Conservation (phyloP, 2,329 filamentous ascomycete genomes). For the Parasarocladium wereldwijsianum region DNA sequence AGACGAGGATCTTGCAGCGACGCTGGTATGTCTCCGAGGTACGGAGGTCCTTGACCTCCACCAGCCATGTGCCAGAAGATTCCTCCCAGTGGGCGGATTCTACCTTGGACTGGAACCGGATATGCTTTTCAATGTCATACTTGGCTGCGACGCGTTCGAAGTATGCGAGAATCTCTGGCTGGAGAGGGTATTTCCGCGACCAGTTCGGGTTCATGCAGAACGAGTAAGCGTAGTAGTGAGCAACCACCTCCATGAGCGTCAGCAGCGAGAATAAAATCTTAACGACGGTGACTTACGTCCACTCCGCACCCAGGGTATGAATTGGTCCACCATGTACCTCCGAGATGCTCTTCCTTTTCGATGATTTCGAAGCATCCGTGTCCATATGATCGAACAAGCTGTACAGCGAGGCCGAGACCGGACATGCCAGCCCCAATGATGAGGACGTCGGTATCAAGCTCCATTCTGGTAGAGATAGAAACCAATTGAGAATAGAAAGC, state of each 20-base stretch:
- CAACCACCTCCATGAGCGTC: not conserved
- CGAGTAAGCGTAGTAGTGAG: constrained; percentile 7
- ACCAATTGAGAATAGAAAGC: no score
- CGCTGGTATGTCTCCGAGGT: constrained; percentile 5
- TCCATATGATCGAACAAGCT: constrained; percentile 8
- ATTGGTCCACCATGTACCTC: constrained; percentile 2
- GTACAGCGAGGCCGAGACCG: constrained; percentile 12
- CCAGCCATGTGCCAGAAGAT: constrained; percentile 8
- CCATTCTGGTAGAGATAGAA: no score
- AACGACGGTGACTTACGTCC: constrained; percentile 1
- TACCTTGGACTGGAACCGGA: constrained; percentile 9
- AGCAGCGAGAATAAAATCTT: not conserved
- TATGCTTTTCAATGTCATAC: constrained; percentile 10
- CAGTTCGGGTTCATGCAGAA: constrained; percentile 7
- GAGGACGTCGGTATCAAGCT: constrained; percentile 10
- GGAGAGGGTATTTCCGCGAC: constrained; percentile 4
- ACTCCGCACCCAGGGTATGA: constrained; percentile 3
- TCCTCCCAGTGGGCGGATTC: constrained; percentile 9
- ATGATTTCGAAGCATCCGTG: constrained; percentile 10
- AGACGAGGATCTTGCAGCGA: constrained; percentile 9
- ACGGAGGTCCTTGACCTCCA: constrained; percentile 6
- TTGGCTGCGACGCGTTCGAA: constrained; percentile 12
- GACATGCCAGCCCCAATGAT: constrained; percentile 16
- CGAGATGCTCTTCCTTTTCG: constrained; percentile 3
- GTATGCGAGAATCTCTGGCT: constrained; percentile 11